phyloP scores from a whole-genome alignment of 257 asterid genomes.

The Mitragyna speciosa region DNA sequence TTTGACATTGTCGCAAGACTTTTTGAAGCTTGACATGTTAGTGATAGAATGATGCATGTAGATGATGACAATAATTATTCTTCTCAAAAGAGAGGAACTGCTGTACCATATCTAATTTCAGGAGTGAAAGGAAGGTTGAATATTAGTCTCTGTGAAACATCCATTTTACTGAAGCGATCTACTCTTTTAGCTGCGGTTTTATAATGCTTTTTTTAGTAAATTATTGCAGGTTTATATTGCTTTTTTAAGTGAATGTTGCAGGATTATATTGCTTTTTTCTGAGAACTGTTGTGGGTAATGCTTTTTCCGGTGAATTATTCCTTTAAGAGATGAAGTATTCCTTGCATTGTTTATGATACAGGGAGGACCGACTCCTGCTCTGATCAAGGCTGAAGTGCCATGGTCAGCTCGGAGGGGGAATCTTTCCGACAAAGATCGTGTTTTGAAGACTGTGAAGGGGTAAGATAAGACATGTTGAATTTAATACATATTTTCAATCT shows the following conservation, averaged over 20 bases:
- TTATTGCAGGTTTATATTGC: neutral
- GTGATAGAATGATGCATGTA: neutral
- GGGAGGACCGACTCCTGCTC: constrained; percentile 58
- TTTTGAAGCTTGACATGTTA: neutral
- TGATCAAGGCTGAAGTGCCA: constrained; percentile 86
- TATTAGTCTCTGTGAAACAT: neutral
- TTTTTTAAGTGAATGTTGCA: neutral
- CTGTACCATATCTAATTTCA: neutral
- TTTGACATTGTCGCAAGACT: neutral
- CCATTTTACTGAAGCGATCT: neutral
- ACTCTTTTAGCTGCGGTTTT: neutral
- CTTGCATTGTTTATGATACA: constrained; percentile 31
- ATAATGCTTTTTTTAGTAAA: no score
- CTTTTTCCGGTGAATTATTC: neutral
- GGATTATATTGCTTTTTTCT: no score
- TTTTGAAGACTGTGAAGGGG: constrained; percentile 94
- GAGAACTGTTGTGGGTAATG: neutral
- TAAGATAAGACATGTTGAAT: constrained; percentile 18
- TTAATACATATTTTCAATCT: neutral
- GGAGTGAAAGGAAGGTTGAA: neutral
- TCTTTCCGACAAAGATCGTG: constrained; percentile 83
- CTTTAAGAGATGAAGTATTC: neutral
- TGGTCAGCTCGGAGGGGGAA: constrained; percentile 87
- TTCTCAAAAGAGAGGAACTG: neutral
- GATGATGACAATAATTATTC: neutral